A percentile compares a stretch with the other conserved stretches of the same genome.
phyloP scores from a whole-genome alignment of 208 protist genomes.

The Leishmania tarentolae region DNA sequence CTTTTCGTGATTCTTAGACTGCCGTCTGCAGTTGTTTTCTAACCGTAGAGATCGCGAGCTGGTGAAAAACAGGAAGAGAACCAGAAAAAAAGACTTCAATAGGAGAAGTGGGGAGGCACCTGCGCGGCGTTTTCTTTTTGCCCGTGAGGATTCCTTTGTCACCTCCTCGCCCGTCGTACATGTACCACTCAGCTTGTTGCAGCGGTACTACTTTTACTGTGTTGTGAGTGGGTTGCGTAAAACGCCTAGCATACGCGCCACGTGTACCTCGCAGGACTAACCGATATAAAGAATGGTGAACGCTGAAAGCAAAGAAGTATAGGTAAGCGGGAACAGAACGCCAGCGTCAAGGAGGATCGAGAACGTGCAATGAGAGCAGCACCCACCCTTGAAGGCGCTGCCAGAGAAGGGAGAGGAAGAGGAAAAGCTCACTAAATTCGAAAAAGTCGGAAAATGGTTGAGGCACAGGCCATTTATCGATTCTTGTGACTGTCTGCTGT shows the following conservation, averaged over 20 bases:
- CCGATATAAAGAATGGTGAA: neutral
- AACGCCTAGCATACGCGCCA: neutral
- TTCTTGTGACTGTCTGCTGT: neutral
- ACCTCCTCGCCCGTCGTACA: neutral
- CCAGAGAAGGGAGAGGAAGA: neutral
- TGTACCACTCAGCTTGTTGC: neutral
- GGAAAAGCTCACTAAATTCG: neutral
- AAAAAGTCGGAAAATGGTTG: neutral
- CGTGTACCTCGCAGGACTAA: neutral
- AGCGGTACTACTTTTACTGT: no score
- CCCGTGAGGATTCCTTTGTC: no score
- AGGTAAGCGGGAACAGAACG: neutral
- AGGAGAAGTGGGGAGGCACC: neutral
- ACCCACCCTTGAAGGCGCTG: neutral
- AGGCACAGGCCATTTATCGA: neutral
- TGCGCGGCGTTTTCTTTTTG: neutral
- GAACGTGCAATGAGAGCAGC: neutral
- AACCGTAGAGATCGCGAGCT: neutral
- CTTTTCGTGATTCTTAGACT: neutral
- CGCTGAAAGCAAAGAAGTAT: neutral
- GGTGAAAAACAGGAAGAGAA: neutral
- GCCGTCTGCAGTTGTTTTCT: no score
- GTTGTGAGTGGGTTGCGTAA: neutral
- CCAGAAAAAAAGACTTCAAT: neutral
- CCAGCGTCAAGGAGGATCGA: neutral